A percentile compares a stretch with the other conserved stretches of the same genome.
These are phyloP conservation scores for Podosphaera aphanis DNA, from an alignment of 2,329 filamentous ascomycete genomes.

Conservation along the genomic window DNA sequence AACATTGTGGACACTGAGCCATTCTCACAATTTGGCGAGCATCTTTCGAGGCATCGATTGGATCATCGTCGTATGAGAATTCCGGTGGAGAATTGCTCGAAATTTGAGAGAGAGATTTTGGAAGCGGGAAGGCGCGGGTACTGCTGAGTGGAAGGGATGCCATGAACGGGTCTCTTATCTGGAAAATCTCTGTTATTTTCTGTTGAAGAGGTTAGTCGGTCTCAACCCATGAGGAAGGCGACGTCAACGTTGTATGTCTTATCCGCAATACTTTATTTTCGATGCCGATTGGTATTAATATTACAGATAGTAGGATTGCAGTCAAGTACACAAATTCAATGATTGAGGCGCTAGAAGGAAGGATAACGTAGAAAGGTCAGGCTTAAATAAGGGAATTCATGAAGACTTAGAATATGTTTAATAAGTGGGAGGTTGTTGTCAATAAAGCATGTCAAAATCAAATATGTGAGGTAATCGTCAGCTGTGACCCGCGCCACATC, in stretches of 20 bases:
- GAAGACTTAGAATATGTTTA: neutral
- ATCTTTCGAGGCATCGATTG: conserved; percentile 26
- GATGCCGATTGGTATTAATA: neutral
- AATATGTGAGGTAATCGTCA: neutral
- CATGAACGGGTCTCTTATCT: conserved; percentile 7
- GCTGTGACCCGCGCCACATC: neutral
- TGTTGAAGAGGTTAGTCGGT: neutral
- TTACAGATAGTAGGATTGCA: neutral
- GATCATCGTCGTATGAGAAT: conserved; percentile 2
- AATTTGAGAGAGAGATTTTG: neutral
- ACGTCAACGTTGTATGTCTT: neutral
- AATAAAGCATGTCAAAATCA: neutral
- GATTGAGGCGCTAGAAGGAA: neutral
- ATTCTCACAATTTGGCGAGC: conserved; percentile 44
- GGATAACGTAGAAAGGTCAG: neutral
- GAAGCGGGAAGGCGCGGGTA: neutral
- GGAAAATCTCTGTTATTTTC: conserved; percentile 4
- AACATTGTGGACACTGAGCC: conserved; percentile 58
- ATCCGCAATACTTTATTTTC: neutral
- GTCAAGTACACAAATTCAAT: neutral
- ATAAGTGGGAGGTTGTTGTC: neutral
- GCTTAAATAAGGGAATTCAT: neutral
- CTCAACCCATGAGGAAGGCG: neutral
- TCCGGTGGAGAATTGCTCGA: neutral
- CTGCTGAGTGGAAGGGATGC: conserved; percentile 8